Evolutionary conservation across 768 basidiomycete genomes (phyloP).

Genomic region (Serendipita vermifera): DNA sequence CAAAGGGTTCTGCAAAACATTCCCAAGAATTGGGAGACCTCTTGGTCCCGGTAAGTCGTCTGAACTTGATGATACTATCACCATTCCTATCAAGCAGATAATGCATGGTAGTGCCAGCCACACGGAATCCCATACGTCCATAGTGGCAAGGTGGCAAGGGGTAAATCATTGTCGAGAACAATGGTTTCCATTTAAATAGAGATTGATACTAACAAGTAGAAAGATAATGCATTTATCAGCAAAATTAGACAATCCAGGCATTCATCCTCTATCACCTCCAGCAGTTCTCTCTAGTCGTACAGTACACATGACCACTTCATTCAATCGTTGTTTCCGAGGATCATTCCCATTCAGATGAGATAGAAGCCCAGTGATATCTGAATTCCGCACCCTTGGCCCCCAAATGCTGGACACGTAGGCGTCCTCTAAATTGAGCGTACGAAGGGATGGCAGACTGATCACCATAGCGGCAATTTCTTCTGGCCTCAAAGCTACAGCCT

Average conservation of each 20-base stretch:
- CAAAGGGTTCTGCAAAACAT: conserved; percentile 11
- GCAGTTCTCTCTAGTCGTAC: neutral
- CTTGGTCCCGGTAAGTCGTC: conserved; percentile 8
- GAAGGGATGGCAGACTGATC: conserved; percentile 21
- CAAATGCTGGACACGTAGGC: conserved; percentile 45
- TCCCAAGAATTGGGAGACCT: conserved; percentile 11
- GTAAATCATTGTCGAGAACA: no score
- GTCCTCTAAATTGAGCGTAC: conserved; percentile 27
- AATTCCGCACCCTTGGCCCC: conserved; percentile 39
- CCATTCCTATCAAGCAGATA: neutral
- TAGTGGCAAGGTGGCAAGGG: no score
- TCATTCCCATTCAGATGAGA: conserved; percentile 7
- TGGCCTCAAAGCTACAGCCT: conserved; percentile 36
- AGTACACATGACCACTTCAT: neutral
- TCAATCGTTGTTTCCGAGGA: neutral
- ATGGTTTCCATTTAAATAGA: neutral
- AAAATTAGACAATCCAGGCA: neutral
- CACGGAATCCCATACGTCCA: no score
- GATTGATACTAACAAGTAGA: neutral
- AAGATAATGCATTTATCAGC: neutral
- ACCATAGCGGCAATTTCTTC: conserved; percentile 26
- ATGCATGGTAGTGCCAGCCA: neutral
- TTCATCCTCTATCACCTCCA: conserved; percentile 4
- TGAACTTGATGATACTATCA: neutral
- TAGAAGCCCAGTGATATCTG: conserved; percentile 34